A percentile compares a stretch with the other conserved stretches of the same genome.
These are phyloP conservation scores for Harrya chromipes DNA, from an alignment of 768 basidiomycete genomes.

Conservation along the genomic window DNA sequence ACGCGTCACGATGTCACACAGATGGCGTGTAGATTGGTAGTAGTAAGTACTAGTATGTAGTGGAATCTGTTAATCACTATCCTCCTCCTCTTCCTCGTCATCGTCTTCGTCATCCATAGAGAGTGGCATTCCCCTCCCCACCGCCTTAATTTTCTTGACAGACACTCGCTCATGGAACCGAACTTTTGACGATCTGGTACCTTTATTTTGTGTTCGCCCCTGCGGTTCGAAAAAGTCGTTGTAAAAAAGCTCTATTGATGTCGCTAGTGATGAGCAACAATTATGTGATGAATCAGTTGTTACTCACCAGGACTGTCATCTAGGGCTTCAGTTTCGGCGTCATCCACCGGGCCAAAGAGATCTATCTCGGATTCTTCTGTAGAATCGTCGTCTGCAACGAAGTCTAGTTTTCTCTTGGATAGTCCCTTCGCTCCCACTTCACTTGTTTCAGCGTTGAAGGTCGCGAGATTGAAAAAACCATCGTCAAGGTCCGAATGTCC, in stretches of 20 bases:
- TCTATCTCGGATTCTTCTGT: constrained; percentile 60
- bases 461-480: constrained; percentile 82
- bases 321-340: constrained; percentile 38
- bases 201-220: constrained; percentile 18
- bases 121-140: constrained; percentile 62
- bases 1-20: too few relatives aligned
- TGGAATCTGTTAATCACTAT: constrained; percentile 29
- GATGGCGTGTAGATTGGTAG: too few relatives aligned
- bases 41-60: too few relatives aligned
- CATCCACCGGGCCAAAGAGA: constrained; percentile 61
- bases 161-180: constrained; percentile 80
- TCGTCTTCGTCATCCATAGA: constrained; percentile 33
- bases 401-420: constrained; percentile 58
- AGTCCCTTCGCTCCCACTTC: constrained; percentile 64
- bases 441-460: constrained; percentile 86
- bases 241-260: constrained; percentile 58
- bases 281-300: neutral
- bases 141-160: constrained; percentile 76
- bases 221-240: constrained; percentile 80
- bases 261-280: constrained; percentile 2
- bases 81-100: constrained; percentile 41
- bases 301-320: constrained; percentile 42
- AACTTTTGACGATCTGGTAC: constrained; percentile 42
- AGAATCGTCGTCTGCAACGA: constrained; percentile 46
- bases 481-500: constrained; percentile 68